Conservation (phyloP, 2,329 filamentous ascomycete species). For the Rhytidhysteron rufulum region DNA sequence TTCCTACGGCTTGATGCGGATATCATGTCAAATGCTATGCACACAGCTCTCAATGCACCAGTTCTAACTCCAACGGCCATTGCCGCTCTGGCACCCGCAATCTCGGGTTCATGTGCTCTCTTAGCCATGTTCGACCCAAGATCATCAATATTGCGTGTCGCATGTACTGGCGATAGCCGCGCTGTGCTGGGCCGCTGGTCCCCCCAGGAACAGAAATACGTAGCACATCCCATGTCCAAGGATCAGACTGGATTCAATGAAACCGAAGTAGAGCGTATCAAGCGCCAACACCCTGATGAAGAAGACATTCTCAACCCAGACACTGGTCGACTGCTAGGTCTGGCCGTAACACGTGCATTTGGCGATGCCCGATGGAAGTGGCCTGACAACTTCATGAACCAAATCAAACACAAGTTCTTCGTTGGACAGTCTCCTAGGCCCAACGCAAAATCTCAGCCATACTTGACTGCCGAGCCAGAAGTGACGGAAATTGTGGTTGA, state of each 20-base stretch:
- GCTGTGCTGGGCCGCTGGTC: constrained; percentile 59
- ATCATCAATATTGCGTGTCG: constrained; percentile 55
- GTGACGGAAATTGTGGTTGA: constrained; percentile 55
- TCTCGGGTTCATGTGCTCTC: constrained; percentile 60
- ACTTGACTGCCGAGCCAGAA: constrained; percentile 64
- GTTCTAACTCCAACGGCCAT: constrained; percentile 27
- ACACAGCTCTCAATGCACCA: constrained; percentile 37
- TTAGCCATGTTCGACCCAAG: constrained; percentile 59
- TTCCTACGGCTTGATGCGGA: constrained; percentile 58
- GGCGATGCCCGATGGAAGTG: constrained; percentile 69
- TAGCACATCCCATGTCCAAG: constrained; percentile 52
- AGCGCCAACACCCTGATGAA: constrained; percentile 60
- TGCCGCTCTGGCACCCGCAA: constrained; percentile 32
- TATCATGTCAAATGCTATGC: constrained; percentile 43
- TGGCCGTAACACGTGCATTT: constrained; percentile 62
- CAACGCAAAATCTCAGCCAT: constrained; percentile 55
- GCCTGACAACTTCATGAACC: constrained; percentile 47
- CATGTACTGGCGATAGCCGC: constrained; percentile 64
- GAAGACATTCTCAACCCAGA: constrained; percentile 50
- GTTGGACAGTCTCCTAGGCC: constrained; percentile 44
- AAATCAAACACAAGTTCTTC: constrained; percentile 47
- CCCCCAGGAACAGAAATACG: constrained; percentile 43
- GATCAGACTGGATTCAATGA: constrained; percentile 65
- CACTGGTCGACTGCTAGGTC: constrained; percentile 58
- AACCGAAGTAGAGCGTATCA: constrained; percentile 54